Base-by-base conservation (phyloP, 805 yeast species). In the Candida verbasci region DNA sequence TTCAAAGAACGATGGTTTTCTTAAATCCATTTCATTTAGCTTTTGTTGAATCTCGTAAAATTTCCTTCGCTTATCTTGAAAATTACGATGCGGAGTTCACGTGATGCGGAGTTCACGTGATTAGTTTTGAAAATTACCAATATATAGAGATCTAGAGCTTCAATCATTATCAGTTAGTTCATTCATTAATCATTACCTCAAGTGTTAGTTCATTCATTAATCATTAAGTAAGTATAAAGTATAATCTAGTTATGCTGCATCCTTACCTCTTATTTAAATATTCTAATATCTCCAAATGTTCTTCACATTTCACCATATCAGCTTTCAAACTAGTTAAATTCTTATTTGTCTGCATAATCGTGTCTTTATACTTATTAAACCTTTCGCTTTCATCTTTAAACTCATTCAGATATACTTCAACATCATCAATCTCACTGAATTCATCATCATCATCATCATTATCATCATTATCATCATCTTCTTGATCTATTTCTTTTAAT, bases 261-360 rank as follows among this genome's bases (percentile, higher is more conserved):
- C n/a, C n/a, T 33, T 47, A 50, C 17, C 29, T 47, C 14, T 42
- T 31, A 37, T 46, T 49, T 10, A 45, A 47, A 4, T 43, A 37
- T 35, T 60, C 60, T 34, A 63, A 45, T 38, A 62, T 56, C 27
- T 39, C 40, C 11, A 57, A 45, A 3, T 64, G 55, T 26, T 60
- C 62, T 21, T 54, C 50, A 37, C 65, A 43, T 35, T 58, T 55
- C 35, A 60, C 61, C 16, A 70, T 46, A 26, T 60, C 60, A 5
- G 62, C 59, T 26, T 53, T 52, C 26, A 58, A 55, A 34, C 49
- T 54, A 4, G 76, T 75, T 3, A 71, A 47, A 42, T 12, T 42
- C 49, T 42, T 66, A 68, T 37, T 69, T 43, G n/a, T 52, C 58
- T 21, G 49, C 48, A 24, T 46, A 35, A 52, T 49, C 7, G 42